These are phyloP conservation scores for Clonostachys solani DNA, from an alignment of 2,329 filamentous ascomycete genomes.

Conservation along the genomic window DNA sequence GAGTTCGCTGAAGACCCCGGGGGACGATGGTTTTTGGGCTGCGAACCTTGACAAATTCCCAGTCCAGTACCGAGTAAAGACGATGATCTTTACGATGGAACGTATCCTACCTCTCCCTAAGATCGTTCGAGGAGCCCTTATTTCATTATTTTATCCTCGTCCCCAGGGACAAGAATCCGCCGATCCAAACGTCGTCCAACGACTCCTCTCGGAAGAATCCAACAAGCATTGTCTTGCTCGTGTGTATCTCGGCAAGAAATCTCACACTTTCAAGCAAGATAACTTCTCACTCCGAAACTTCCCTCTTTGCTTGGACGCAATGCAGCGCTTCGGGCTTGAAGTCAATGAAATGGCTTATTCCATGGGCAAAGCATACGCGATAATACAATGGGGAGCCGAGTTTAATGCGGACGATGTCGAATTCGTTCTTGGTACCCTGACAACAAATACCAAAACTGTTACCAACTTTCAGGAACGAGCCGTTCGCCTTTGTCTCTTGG, in stretches of 20 bases:
- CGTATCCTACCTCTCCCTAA: constrained; percentile 12
- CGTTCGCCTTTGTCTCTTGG: constrained; percentile 9
- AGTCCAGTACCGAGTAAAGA: background rate
- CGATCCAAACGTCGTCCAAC: background rate
- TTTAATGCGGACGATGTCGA: constrained; percentile 13
- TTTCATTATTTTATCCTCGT: constrained; percentile 5
- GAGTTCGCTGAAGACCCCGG: background rate
- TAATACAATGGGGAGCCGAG: constrained; percentile 12
- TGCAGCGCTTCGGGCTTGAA: constrained; percentile 6
- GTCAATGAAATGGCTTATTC: constrained; percentile 4
- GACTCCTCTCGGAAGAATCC: constrained; percentile 2
- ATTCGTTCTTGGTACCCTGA: constrained; percentile 11
- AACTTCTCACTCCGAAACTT: constrained; percentile 5
- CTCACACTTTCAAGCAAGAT: background rate
- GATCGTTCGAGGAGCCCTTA: constrained; percentile 7
- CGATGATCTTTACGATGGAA: constrained; percentile 8
- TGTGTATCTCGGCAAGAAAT: constrained; percentile 8
- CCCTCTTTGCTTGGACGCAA: constrained; percentile 3
- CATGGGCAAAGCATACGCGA: constrained; percentile 12
- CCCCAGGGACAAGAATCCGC: background rate
- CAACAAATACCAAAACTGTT: constrained; percentile 4
- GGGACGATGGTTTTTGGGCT: background rate
- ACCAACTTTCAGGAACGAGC: constrained; percentile 4
- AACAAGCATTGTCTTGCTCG: constrained; percentile 14
- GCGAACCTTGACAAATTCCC: background rate